Conservation (phyloP, 164 flowering plant genomes). For the Cinnamomum chago region DNA sequence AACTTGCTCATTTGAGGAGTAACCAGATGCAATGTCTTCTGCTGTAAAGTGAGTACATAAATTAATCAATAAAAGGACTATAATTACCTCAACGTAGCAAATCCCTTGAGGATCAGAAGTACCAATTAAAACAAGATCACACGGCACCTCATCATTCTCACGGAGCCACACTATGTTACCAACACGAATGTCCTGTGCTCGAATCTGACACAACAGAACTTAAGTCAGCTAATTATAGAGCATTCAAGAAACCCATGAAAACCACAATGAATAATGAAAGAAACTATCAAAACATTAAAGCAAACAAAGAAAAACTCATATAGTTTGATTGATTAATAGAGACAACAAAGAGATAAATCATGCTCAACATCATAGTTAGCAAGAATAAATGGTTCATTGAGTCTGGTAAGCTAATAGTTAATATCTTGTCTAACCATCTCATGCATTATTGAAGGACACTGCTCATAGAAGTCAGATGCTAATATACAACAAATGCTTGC, state of each 20-base stretch:
- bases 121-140: slow-evolving; percentile 95
- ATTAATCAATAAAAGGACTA: neutral
- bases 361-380: neutral
- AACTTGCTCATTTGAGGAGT: no score
- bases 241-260: neutral
- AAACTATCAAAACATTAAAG: neutral
- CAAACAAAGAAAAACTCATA: neutral
- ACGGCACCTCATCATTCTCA: slow-evolving; percentile 98
- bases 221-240: neutral
- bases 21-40: no score
- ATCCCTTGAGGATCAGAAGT: slow-evolving; percentile 88
- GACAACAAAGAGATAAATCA: neutral
- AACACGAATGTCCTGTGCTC: slow-evolving; percentile 85
- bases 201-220: slow-evolving; percentile 42
- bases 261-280: neutral
- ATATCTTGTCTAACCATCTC: no score
- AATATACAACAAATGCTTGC: no score
- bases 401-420: no score
- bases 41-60: no score
- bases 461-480: no score
- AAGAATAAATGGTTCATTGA: no score
- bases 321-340: neutral
- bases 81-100: slow-evolving; percentile 85
- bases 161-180: slow-evolving; percentile 96
- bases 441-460: no score